Conservation (phyloP, 768 basidiomycete genomes). For the Russula brevipes region DNA sequence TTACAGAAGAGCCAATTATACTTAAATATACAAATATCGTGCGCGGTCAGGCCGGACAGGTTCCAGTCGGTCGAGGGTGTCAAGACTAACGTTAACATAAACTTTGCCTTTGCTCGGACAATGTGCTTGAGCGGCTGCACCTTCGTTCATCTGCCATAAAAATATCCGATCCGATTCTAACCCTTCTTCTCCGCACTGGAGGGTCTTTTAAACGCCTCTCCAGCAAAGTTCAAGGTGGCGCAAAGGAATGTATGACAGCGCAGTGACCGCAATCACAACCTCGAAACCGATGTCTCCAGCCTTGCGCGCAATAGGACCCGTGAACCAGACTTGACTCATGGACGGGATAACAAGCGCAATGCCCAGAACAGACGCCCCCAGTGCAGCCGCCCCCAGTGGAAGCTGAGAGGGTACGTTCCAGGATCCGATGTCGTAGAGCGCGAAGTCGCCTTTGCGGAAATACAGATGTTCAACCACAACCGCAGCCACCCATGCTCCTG, state of each 20-base stretch:
- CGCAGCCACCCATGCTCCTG: slow-evolving; percentile 48
- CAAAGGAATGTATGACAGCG: slow-evolving; percentile 49
- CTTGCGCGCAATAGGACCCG: slow-evolving; percentile 57
- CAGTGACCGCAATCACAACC: slow-evolving; percentile 47
- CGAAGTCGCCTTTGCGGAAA: slow-evolving; percentile 50
- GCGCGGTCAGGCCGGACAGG: too few species aligned
- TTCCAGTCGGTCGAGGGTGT: too few species aligned
- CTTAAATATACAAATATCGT: too few species aligned
- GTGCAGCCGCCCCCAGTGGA: slow-evolving; percentile 59
- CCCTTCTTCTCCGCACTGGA: too few species aligned
- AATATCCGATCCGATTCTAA: too few species aligned
- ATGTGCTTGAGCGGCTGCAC: too few species aligned
- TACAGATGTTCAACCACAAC: slow-evolving; percentile 62
- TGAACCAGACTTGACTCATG: slow-evolving; percentile 69
- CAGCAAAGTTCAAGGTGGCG: slow-evolving; percentile 34
- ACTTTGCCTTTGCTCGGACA: too few species aligned
- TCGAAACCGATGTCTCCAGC: slow-evolving; percentile 73
- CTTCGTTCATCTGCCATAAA: too few species aligned
- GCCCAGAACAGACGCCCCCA: slow-evolving; percentile 45
- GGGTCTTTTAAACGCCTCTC: neutral
- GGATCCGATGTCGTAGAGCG: slow-evolving; percentile 42
- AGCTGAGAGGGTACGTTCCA: slow-evolving; percentile 55
- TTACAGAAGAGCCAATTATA: too few species aligned
- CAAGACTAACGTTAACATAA: too few species aligned
- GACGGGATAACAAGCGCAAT: slow-evolving; percentile 56